Percentiles rank a stretch among this genome's conserved stretches.
phyloP scores from a whole-genome alignment of 1,284 basidiomycete species.

The Salmacisia buchloeana region DNA sequence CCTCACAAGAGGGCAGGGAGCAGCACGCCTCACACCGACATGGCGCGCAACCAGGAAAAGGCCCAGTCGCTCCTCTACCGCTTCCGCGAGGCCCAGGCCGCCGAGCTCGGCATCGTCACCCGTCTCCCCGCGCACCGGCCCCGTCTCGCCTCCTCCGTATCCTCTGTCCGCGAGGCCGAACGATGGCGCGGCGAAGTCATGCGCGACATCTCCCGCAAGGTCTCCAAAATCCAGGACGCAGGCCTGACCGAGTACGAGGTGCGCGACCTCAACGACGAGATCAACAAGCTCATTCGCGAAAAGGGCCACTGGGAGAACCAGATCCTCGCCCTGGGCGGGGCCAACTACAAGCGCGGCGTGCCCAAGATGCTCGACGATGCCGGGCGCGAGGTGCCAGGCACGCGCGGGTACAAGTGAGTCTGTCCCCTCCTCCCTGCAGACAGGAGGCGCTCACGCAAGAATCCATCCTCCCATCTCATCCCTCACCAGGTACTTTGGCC shows the following conservation, averaged over 20 bases:
- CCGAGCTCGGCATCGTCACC: conserved; percentile 77
- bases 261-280: conserved; percentile 93
- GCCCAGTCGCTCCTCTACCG: conserved; percentile 86
- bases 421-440: neutral
- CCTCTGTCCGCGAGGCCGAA: conserved; percentile 86
- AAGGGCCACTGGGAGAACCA: conserved; percentile 97
- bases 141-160: conserved; percentile 81
- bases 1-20: too few relatives aligned
- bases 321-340: conserved; percentile 87
- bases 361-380: conserved; percentile 91
- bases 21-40: conserved; percentile 12
- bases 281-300: conserved; percentile 90
- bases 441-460: neutral
- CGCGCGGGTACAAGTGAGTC: conserved; percentile 92
- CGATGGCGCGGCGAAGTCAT: conserved; percentile 91
- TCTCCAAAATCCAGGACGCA: conserved; percentile 90
- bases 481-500: conserved; percentile 77
- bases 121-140: conserved; percentile 75
- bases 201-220: conserved; percentile 88
- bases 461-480: neutral
- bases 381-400: conserved; percentile 80
- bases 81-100: conserved; percentile 92
- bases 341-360: conserved; percentile 81
- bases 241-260: conserved; percentile 92
- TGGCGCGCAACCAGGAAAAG: conserved; percentile 49